Conservation (phyloP, 352 stramenopile genomes). For the Phytophthora pistaciae region DNA sequence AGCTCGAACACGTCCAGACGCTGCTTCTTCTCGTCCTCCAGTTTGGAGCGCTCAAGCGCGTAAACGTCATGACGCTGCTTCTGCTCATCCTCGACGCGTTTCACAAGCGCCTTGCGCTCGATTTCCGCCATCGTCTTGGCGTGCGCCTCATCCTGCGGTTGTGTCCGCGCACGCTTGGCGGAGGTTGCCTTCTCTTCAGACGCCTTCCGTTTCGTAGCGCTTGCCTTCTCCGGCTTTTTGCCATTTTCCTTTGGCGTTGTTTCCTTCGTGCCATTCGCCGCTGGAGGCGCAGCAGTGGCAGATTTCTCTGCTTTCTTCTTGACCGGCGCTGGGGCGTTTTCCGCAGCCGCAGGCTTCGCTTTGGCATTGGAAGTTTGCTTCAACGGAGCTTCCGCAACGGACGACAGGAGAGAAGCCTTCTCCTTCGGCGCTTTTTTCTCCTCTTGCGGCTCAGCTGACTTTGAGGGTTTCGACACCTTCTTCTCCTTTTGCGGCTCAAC, state of each 20-base stretch:
- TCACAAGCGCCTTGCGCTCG: slow-evolving; percentile 34
- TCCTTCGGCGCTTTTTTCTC: slow-evolving; percentile 2
- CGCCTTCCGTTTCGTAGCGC: slow-evolving; percentile 22
- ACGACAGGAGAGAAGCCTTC: neutral
- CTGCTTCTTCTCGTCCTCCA: neutral
- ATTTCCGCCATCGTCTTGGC: slow-evolving; percentile 17
- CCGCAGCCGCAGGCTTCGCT: neutral
- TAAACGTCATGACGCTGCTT: slow-evolving; percentile 37
- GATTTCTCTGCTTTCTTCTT: slow-evolving; percentile 21
- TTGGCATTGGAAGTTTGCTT: neutral
- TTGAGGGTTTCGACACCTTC: neutral
- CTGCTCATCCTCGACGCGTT: slow-evolving; percentile 39
- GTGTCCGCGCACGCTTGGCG: slow-evolving; percentile 4
- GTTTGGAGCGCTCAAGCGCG: slow-evolving; percentile 33
- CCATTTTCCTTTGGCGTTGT: neutral
- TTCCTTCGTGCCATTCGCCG: slow-evolving; percentile 4
- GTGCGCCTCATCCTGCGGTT: slow-evolving; percentile 12
- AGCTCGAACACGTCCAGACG: too few species aligned
- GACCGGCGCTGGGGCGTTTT: neutral
- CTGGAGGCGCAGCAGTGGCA: neutral
- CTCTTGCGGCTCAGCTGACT: slow-evolving; percentile 2
- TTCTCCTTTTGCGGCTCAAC: slow-evolving; percentile 5
- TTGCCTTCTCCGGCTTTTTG: slow-evolving; percentile 1
- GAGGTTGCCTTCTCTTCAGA: slow-evolving; percentile 7
- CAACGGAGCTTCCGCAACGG: neutral